These are phyloP conservation scores for Ocimum tenuiflorum DNA, from an alignment of 257 asterid genomes.

Conservation along the genomic window DNA sequence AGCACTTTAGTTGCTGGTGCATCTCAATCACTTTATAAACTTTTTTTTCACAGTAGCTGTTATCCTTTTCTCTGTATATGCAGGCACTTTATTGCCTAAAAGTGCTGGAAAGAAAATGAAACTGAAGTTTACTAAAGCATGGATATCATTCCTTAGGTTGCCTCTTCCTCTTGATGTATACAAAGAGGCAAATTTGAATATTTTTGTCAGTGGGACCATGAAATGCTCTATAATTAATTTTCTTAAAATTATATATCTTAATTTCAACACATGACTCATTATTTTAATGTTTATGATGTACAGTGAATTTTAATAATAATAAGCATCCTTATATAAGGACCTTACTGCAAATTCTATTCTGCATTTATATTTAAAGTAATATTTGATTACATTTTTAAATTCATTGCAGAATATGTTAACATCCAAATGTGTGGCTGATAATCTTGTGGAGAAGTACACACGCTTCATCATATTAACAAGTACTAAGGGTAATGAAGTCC, in stretches of 20 bases:
- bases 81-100: constrained; percentile 51
- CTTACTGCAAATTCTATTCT: background rate
- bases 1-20: background rate
- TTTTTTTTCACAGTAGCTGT: constrained; percentile 4
- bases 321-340: background rate
- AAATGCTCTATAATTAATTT: background rate
- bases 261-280: background rate
- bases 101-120: constrained; percentile 66
- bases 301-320: background rate
- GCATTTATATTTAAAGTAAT: background rate
- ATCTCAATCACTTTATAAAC: background rate
- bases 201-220: background rate
- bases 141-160: constrained; percentile 81
- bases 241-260: background rate
- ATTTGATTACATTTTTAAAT: background rate
- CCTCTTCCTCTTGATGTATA: constrained; percentile 84
- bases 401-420: background rate
- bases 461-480: background rate
- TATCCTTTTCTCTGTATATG: constrained; percentile 10
- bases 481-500: background rate
- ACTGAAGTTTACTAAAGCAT: constrained; percentile 73
- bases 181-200: constrained; percentile 58
- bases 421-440: background rate
- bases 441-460: background rate
- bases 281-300: background rate